These are phyloP conservation scores for Coprinopsis marcescibilis DNA, from an alignment of 768 basidiomycete species.

Conservation along the genomic window DNA sequence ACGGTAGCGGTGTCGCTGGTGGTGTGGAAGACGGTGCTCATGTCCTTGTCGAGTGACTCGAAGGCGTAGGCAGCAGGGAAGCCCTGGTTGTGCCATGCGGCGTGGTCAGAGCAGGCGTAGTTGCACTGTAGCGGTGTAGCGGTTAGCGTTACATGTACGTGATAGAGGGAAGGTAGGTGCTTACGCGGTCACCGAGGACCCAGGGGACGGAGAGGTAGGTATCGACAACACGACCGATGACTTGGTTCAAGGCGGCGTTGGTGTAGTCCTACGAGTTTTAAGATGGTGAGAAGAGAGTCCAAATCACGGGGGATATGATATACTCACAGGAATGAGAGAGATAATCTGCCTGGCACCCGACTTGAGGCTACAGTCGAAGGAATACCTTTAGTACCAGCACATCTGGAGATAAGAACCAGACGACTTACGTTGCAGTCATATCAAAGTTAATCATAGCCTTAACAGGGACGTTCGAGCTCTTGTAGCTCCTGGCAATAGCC, in stretches of 20 bases:
- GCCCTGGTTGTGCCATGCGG: constrained; percentile 39
- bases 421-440: constrained; percentile 31
- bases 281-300: constrained; percentile 31
- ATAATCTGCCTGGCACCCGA: constrained; percentile 35
- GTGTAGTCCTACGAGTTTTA: constrained; percentile 34
- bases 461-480: constrained; percentile 36
- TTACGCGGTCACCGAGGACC: constrained; percentile 31
- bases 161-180: constrained; percentile 10
- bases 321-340: not conserved
- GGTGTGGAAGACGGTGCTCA: constrained; percentile 41
- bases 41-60: constrained; percentile 35
- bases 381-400: not conserved
- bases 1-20: constrained; percentile 40
- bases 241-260: constrained; percentile 34
- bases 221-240: constrained; percentile 36
- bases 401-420: constrained; percentile 2
- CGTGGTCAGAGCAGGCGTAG: constrained; percentile 42
- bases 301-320: constrained; percentile 33
- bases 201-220: constrained; percentile 32
- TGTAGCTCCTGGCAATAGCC: constrained; percentile 47
- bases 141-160: not conserved
- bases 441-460: constrained; percentile 47
- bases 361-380: constrained; percentile 34
- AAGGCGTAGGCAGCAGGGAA: constrained; percentile 37
- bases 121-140: constrained; percentile 23